phyloP scores from a whole-genome alignment of 2,329 filamentous ascomycete genomes.

The Fonsecaea pugnacius region DNA sequence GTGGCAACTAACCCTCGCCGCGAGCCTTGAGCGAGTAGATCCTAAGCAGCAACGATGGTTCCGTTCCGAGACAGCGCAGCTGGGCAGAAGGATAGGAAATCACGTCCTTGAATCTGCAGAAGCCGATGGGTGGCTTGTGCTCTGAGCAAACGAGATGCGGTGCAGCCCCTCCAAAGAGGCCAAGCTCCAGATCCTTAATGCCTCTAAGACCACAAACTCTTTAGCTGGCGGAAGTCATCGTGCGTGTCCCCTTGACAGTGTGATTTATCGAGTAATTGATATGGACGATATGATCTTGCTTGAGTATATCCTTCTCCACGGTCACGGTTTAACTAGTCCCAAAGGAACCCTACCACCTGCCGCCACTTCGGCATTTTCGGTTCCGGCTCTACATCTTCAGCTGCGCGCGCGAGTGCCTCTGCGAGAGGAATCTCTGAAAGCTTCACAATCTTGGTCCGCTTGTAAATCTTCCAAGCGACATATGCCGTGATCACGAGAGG shows the following conservation, averaged over 20 bases:
- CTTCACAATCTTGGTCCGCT: conserved; percentile 62
- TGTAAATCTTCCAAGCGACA: conserved; percentile 67
- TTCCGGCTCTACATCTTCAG: conserved; percentile 43
- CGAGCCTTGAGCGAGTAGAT: conserved; percentile 31
- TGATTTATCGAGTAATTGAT: neutral
- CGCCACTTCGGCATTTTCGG: conserved; percentile 26
- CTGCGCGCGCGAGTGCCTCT: conserved; percentile 56
- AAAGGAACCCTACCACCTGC: conserved; percentile 32
- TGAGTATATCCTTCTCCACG: neutral
- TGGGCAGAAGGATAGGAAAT: conserved; percentile 36
- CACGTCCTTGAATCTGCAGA: conserved; percentile 27
- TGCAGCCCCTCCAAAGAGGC: too few relatives aligned
- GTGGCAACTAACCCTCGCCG: conserved; percentile 37
- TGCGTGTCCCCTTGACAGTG: neutral
- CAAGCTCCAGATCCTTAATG: too few relatives aligned
- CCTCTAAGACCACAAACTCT: too few relatives aligned
- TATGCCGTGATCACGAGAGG: conserved; percentile 63
- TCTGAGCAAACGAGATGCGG: too few relatives aligned
- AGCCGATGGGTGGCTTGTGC: too few relatives aligned
- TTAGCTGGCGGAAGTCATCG: too few relatives aligned
- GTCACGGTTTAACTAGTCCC: conserved; percentile 25
- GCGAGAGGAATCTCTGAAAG: conserved; percentile 58
- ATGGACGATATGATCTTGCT: neutral
- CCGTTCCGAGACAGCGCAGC: conserved; percentile 29
- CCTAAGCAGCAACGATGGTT: conserved; percentile 35